Percentiles rank a stretch among this genome's conserved stretches.
Evolutionary conservation across 805 yeast genomes (phyloP).

Genomic region (Candida yuanshanica): DNA sequence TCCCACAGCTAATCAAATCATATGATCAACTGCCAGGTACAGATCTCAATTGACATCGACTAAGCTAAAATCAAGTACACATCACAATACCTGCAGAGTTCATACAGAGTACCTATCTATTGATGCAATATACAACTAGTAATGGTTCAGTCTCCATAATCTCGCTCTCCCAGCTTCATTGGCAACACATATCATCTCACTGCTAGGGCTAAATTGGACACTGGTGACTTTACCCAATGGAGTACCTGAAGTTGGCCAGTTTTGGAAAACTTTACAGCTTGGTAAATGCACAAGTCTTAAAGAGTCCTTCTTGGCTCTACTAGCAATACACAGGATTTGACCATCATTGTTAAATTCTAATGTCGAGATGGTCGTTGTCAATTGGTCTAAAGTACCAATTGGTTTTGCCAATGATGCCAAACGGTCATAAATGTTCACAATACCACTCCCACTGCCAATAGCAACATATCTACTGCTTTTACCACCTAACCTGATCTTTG

Average conservation of each 20-base stretch:
- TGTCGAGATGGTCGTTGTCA: slow-evolving; percentile 74
- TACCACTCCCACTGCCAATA: slow-evolving; percentile 82
- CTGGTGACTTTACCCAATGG: slow-evolving; percentile 93
- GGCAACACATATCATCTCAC: slow-evolving; percentile 82
- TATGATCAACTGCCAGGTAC: too few species aligned
- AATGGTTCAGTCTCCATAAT: slow-evolving; percentile 84
- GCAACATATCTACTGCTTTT: slow-evolving; percentile 74
- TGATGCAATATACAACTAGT: too few species aligned
- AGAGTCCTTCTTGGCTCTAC: slow-evolving; percentile 81
- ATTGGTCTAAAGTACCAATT: slow-evolving; percentile 61
- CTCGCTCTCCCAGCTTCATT: slow-evolving; percentile 89
- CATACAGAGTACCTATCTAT: too few species aligned
- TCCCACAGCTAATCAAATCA: too few species aligned
- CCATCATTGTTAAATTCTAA: slow-evolving; percentile 81
- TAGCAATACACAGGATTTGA: slow-evolving; percentile 79
- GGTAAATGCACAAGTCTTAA: slow-evolving; percentile 84
- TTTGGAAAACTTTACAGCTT: slow-evolving; percentile 74
- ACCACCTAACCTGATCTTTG: slow-evolving; percentile 71
- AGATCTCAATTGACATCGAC: too few species aligned
- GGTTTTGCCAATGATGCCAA: slow-evolving; percentile 41
- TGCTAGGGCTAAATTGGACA: slow-evolving; percentile 71
- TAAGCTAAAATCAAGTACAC: too few species aligned
- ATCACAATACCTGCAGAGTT: too few species aligned
- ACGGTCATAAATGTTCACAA: slow-evolving; percentile 80
- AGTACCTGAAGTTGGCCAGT: slow-evolving; percentile 97